Percentiles rank a stretch among this genome's conserved stretches.
phyloP scores from a whole-genome alignment of 139 green algal species.

The Chlamydomonas incerta region DNA sequence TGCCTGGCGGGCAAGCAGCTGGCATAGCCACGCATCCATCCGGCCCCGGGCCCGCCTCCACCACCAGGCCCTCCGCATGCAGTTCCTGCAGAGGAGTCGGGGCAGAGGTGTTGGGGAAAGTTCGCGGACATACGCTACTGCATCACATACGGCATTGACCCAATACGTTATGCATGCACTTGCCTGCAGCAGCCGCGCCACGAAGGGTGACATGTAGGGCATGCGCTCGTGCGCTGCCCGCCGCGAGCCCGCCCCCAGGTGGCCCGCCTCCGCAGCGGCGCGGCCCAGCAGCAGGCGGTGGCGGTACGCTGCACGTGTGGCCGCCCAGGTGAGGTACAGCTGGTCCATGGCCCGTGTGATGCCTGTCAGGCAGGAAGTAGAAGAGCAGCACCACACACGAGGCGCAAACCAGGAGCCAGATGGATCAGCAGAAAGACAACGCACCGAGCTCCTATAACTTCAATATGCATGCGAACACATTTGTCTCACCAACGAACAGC shows the following conservation, averaged over 20 bases:
- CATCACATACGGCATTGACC: neutral
- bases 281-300: neutral
- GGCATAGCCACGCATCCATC: neutral
- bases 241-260: no score
- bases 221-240: neutral
- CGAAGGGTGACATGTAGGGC: constrained; percentile 31
- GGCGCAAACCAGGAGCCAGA: no score
- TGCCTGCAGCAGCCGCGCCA: neutral
- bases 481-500: constrained; percentile 39
- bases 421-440: no score
- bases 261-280: neutral
- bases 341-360: constrained; percentile 37
- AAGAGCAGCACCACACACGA: no score
- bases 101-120: neutral
- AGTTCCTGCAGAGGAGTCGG: neutral
- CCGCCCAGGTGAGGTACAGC: constrained; percentile 37
- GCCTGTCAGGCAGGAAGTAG: neutral
- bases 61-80: neutral
- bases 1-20: neutral
- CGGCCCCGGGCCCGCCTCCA: constrained; percentile 10
- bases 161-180: neutral
- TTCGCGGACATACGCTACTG: neutral
- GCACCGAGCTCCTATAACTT: no score
- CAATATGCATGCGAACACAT: no score
- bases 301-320: neutral